phyloP scores from a whole-genome alignment of 2,329 filamentous ascomycete genomes.

The Fusarium chuoi region DNA sequence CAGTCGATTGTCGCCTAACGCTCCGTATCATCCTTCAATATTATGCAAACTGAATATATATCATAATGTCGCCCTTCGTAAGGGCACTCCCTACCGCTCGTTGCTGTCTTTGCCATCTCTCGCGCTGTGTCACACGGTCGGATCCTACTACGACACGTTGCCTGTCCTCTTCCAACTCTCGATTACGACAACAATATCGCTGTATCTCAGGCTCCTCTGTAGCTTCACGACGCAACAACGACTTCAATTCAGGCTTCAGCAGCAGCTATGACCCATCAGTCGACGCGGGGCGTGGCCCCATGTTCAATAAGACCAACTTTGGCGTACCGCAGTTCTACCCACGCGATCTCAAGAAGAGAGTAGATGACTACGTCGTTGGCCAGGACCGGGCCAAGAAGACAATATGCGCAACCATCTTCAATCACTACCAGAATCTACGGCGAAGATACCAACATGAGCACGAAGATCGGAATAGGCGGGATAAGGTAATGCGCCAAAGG shows the following conservation, averaged over 20 bases:
- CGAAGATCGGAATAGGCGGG: constrained; percentile 63
- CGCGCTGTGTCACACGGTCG: constrained; percentile 11
- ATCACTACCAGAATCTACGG: constrained; percentile 92
- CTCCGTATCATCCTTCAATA: constrained; percentile 13
- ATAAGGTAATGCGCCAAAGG: constrained; percentile 76
- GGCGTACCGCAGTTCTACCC: constrained; percentile 73
- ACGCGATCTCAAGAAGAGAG: constrained; percentile 81
- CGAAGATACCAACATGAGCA: constrained; percentile 83
- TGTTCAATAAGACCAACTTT: constrained; percentile 67
- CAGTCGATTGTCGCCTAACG: constrained; percentile 35
- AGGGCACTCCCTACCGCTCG: constrained; percentile 37
- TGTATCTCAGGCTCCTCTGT: constrained; percentile 39
- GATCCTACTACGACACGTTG: constrained; percentile 1
- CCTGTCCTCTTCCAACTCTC: background rate
- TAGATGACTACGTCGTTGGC: constrained; percentile 96
- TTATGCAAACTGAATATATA: constrained; percentile 38
- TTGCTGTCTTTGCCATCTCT: constrained; percentile 20
- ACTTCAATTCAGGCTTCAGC: constrained; percentile 68
- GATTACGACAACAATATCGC: constrained; percentile 37
- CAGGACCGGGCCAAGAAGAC: constrained; percentile 96
- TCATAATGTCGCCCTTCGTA: constrained; percentile 40
- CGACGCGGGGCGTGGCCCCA: constrained; percentile 66
- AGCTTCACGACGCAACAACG: constrained; percentile 55
- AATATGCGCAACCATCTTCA: constrained; percentile 92
- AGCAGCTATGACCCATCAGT: constrained; percentile 66